phyloP scores from a whole-genome alignment of 495 filamentous ascomycete species.

The Thozetella sp. region DNA sequence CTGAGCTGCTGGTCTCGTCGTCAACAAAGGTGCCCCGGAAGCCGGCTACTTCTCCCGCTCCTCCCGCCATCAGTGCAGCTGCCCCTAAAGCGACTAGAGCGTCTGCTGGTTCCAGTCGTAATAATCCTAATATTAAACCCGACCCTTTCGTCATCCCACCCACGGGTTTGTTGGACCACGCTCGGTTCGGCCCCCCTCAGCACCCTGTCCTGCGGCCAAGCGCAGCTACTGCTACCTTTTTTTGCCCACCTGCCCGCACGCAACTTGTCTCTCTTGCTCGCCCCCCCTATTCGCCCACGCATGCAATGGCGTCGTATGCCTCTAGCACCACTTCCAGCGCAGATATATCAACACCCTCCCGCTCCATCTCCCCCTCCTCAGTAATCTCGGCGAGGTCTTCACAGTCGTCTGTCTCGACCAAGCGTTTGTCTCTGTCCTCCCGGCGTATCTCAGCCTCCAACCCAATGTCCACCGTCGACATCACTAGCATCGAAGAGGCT shows the following conservation, averaged over 20 bases:
- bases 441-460: slow-evolving; percentile 51
- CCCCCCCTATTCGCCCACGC: slow-evolving; percentile 17
- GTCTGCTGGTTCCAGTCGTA: slow-evolving; percentile 10
- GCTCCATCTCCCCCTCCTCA: slow-evolving; percentile 52
- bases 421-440: slow-evolving; percentile 50
- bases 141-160: background rate
- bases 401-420: slow-evolving; percentile 51
- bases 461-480: slow-evolving; percentile 55
- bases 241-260: slow-evolving; percentile 15
- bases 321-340: slow-evolving; percentile 39
- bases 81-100: background rate
- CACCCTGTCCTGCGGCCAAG: background rate
- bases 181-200: background rate
- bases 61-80: background rate
- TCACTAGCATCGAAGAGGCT: slow-evolving; percentile 50
- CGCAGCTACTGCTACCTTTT: slow-evolving; percentile 3
- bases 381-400: slow-evolving; percentile 49
- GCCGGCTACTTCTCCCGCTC: background rate
- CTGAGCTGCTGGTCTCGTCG: background rate
- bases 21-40: background rate
- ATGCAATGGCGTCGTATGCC: slow-evolving; percentile 53
- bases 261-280: slow-evolving; percentile 16
- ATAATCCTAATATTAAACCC: slow-evolving; percentile 5
- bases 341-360: slow-evolving; percentile 52
- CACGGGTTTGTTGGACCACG: background rate